Conservation (phyloP, 768 basidiomycete genomes). For the Omphalotus guepiniiformis region DNA sequence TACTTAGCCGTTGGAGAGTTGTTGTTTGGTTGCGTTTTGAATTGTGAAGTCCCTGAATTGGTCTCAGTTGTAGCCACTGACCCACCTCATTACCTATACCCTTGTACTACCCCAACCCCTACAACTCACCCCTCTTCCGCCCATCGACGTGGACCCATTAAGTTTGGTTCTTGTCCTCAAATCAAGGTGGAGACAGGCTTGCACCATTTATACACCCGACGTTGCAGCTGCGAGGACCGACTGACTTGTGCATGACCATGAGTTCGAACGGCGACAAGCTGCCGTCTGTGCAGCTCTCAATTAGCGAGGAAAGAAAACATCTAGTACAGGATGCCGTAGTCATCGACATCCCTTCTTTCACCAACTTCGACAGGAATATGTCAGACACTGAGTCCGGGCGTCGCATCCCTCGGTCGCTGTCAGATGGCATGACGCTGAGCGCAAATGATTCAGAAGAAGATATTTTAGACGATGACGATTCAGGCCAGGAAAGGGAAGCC, state of each 20-base stretch:
- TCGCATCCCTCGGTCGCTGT: constrained; percentile 28
- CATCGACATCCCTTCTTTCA: constrained; percentile 42
- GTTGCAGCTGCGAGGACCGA: too few relatives aligned
- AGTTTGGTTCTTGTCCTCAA: too few relatives aligned
- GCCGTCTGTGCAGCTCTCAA: constrained; percentile 40
- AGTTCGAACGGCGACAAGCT: constrained; percentile 1
- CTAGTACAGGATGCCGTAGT: constrained; percentile 41
- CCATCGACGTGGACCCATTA: too few relatives aligned
- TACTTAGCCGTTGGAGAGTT: neutral
- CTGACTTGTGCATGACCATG: too few relatives aligned
- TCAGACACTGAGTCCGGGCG: constrained; percentile 47
- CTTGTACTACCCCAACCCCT: too few relatives aligned
- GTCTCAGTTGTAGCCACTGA: too few relatives aligned
- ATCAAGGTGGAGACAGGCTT: too few relatives aligned
- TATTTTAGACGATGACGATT: constrained; percentile 41
- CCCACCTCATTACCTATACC: too few relatives aligned
- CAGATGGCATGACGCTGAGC: constrained; percentile 38
- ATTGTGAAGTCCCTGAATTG: constrained; percentile 2
- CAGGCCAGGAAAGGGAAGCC: constrained; percentile 21
- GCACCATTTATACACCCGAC: too few relatives aligned
- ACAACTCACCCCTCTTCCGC: too few relatives aligned
- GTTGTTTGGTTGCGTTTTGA: constrained; percentile 6
- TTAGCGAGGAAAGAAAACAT: constrained; percentile 37
- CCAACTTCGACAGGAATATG: constrained; percentile 53
- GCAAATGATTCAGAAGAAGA: constrained; percentile 48